Evolutionary conservation across 2,329 filamentous ascomycete species (phyloP).

Genomic region (Laburnicola sp.): DNA sequence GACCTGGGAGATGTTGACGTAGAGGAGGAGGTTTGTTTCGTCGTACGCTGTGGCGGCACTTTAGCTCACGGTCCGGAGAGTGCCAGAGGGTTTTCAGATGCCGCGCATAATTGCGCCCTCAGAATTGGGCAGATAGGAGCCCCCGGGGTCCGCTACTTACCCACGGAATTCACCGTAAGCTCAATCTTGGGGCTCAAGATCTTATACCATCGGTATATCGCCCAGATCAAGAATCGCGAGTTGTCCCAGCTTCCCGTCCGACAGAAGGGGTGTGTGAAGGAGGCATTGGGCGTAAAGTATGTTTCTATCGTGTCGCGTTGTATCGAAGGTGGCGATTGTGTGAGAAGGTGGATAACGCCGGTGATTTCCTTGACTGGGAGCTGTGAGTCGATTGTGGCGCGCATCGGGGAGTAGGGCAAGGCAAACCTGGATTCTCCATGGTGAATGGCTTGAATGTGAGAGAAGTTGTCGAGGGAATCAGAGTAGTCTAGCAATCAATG

Average conservation of each 20-base stretch:
- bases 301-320: conserved; percentile 67
- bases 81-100: too few relatives aligned
- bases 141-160: conserved; percentile 35
- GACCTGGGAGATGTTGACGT: conserved; percentile 71
- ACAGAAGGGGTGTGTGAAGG: conserved; percentile 79
- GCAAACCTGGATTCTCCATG: conserved; percentile 39
- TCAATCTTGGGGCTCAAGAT: conserved; percentile 76
- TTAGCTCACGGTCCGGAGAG: neutral
- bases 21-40: conserved; percentile 66
- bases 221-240: conserved; percentile 67
- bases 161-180: conserved; percentile 65
- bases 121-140: too few relatives aligned
- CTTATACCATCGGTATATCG: conserved; percentile 74
- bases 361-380: conserved; percentile 61
- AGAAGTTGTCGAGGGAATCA: too few relatives aligned
- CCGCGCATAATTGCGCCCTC: too few relatives aligned
- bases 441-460: neutral
- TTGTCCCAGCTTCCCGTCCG: conserved; percentile 63
- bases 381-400: conserved; percentile 8
- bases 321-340: conserved; percentile 65
- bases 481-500: too few relatives aligned
- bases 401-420: neutral
- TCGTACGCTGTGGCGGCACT: conserved; percentile 63
- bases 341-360: conserved; percentile 68
- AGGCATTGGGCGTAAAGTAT: conserved; percentile 74